These are phyloP conservation scores for Alternaria tenuissima DNA, from an alignment of 2,329 filamentous ascomycete genomes.

Conservation along the genomic window DNA sequence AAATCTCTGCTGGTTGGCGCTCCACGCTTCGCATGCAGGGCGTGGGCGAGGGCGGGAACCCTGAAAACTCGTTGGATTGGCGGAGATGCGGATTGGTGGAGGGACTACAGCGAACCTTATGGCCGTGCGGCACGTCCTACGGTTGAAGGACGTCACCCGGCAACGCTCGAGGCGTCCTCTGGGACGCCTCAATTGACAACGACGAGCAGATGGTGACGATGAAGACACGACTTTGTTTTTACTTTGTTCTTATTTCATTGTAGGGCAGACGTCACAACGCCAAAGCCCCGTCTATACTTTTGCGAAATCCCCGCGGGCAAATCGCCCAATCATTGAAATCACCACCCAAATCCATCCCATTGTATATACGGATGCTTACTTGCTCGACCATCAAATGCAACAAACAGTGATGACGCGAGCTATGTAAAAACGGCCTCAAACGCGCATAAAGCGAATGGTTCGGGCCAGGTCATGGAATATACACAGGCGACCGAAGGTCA, in stretches of 20 bases:
- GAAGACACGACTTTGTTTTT: neutral
- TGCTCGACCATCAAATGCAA: slow-evolving; percentile 17
- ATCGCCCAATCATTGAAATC: slow-evolving; percentile 22
- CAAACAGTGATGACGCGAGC: slow-evolving; percentile 15
- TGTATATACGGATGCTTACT: slow-evolving; percentile 31
- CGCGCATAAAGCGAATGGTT: slow-evolving; percentile 23
- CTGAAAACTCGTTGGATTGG: slow-evolving; percentile 7
- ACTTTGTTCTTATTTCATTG: slow-evolving; percentile 23
- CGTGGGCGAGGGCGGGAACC: slow-evolving; percentile 4
- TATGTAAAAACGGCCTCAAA: slow-evolving; percentile 37
- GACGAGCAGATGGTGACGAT: neutral
- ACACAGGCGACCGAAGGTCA: slow-evolving; percentile 46
- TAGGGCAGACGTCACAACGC: slow-evolving; percentile 26
- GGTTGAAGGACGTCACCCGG: slow-evolving; percentile 24
- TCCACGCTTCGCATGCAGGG: slow-evolving; percentile 14
- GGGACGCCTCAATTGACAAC: neutral
- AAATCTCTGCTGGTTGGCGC: slow-evolving; percentile 19
- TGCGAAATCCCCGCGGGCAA: slow-evolving; percentile 26
- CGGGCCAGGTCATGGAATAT: slow-evolving; percentile 44
- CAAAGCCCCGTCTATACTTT: slow-evolving; percentile 36
- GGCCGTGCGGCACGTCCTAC: slow-evolving; percentile 29
- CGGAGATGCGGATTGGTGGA: slow-evolving; percentile 21
- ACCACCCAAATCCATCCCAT: slow-evolving; percentile 24
- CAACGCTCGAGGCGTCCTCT: slow-evolving; percentile 1
- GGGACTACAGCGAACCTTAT: slow-evolving; percentile 16